Evolutionary conservation across 176 grass and related monocot genomes (phyloP).

Genomic region (Canna indica): DNA sequence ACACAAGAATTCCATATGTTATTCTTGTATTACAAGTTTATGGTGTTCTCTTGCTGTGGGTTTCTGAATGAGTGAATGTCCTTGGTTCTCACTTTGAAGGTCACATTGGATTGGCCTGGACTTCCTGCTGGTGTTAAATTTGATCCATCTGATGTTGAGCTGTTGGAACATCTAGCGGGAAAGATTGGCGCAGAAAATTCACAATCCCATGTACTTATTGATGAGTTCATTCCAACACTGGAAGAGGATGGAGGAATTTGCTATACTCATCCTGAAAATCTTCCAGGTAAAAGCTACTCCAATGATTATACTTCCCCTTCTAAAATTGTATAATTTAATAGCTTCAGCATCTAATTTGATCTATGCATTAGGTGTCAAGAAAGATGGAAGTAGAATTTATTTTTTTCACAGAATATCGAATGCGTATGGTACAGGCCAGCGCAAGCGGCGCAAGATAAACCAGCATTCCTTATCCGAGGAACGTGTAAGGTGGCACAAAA

Average conservation of each 20-base stretch:
- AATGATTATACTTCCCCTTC: neutral
- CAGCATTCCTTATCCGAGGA: constrained; percentile 25
- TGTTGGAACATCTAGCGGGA: constrained; percentile 66
- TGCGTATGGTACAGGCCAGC: constrained; percentile 56
- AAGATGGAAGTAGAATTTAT: constrained; percentile 53
- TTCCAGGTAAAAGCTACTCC: constrained; percentile 42
- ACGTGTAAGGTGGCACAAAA: constrained; percentile 82
- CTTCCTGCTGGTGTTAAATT: constrained; percentile 81
- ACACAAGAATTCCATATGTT: no score
- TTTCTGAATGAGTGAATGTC: neutral
- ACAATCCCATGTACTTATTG: constrained; percentile 53
- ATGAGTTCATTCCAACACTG: constrained; percentile 84
- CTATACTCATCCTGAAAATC: constrained; percentile 81
- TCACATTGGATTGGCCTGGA: constrained; percentile 60
- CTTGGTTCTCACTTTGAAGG: constrained; percentile 36
- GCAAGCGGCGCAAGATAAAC: constrained; percentile 54
- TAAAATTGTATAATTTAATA: neutral
- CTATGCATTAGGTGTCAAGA: constrained; percentile 40
- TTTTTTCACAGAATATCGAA: constrained; percentile 78
- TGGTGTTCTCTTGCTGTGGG: neutral
- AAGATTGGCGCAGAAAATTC: constrained; percentile 45
- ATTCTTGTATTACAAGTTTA: neutral
- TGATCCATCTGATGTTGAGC: constrained; percentile 68
- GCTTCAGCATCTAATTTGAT: neutral
- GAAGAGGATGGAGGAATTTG: constrained; percentile 59